These are phyloP conservation scores for Nakazawaea pomicola DNA, from an alignment of 805 yeast species.

Conservation along the genomic window DNA sequence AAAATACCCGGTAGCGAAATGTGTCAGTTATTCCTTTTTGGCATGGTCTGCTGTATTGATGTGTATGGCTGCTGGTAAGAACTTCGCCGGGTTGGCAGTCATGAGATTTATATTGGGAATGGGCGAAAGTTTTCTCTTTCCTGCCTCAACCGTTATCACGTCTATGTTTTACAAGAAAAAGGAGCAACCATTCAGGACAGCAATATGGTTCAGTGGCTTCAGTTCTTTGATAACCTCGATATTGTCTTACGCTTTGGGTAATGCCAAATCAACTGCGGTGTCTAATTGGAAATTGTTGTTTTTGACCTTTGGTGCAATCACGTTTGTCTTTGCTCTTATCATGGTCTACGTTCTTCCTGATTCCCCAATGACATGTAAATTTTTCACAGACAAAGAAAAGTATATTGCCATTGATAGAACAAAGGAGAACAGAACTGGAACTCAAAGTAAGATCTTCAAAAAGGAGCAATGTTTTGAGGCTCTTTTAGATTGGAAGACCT, in stretches of 20 bases:
- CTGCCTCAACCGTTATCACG: conserved; percentile 47
- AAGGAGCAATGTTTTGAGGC: conserved; percentile 39
- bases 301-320: conserved; percentile 48
- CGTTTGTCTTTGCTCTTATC: conserved; percentile 31
- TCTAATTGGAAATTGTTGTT: conserved; percentile 46
- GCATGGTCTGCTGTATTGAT: conserved; percentile 40
- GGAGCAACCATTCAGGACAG: conserved; percentile 37
- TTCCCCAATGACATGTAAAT: conserved; percentile 44
- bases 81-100: conserved; percentile 37
- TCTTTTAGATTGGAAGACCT: conserved; percentile 35
- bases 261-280: conserved; percentile 18
- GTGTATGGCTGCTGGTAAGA: conserved; percentile 36
- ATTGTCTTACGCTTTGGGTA: conserved; percentile 26
- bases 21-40: conserved; percentile 29
- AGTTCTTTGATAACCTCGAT: conserved; percentile 29
- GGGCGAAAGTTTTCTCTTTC: conserved; percentile 48
- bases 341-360: conserved; percentile 41
- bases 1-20: conserved; percentile 33
- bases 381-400: conserved; percentile 41
- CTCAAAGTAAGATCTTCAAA: conserved; percentile 37
- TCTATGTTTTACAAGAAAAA: conserved; percentile 47
- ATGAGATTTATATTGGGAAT: conserved; percentile 44
- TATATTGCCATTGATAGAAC: conserved; percentile 39
- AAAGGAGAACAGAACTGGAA: conserved; percentile 32
- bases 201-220: conserved; percentile 37